These are phyloP conservation scores for Lipomyces yamadae DNA, from an alignment of 805 yeast species.

Conservation along the genomic window DNA sequence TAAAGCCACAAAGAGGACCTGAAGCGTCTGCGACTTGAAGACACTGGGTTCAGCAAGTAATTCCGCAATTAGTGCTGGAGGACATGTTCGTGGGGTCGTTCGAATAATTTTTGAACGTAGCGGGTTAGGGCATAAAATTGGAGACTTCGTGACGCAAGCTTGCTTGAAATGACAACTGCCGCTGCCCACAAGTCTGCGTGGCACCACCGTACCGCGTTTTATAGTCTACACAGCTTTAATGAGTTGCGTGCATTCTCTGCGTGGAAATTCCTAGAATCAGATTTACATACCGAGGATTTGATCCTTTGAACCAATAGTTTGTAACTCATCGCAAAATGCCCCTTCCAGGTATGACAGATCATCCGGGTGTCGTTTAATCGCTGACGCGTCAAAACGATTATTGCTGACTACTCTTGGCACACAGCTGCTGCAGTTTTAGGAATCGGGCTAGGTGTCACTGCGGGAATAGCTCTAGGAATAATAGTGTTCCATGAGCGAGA, in stretches of 20 bases:
- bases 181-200: not conserved
- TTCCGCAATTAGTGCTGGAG: too few relatives aligned
- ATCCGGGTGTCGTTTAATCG: not conserved
- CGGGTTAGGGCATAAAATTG: not conserved
- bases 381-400: not conserved
- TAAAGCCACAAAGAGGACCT: too few relatives aligned
- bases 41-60: too few relatives aligned
- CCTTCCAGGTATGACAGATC: conserved; percentile 3
- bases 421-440: conserved; percentile 16
- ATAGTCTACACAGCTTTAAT: not conserved
- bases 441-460: conserved; percentile 19
- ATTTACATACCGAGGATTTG: not conserved
- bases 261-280: not conserved
- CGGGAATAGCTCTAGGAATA: conserved; percentile 21
- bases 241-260: not conserved
- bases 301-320: not conserved
- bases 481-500: conserved; percentile 21
- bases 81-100: not conserved
- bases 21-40: too few relatives aligned
- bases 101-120: not conserved
- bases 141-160: conserved; percentile 1
- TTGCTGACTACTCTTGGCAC: not conserved
- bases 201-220: not conserved
- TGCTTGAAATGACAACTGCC: not conserved
- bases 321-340: not conserved